Evolutionary conservation across 1,284 basidiomycete genomes (phyloP), one percentile per base, ranked within the genome.

Genomic region (Ceratobasidium sp.): DNA sequence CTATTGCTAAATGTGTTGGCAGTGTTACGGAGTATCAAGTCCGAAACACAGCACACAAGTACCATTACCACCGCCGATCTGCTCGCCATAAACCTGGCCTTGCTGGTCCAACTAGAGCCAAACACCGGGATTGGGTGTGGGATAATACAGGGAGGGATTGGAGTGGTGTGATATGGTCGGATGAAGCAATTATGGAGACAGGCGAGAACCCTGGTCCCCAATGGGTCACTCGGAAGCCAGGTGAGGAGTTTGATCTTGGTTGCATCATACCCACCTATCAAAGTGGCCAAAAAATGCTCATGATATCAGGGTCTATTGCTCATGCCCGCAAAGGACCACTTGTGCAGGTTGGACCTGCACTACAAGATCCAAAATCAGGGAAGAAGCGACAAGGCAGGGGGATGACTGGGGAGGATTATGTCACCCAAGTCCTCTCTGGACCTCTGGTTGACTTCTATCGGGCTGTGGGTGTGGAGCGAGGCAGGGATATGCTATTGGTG

Each of bases 141-240:
- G 46, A 46, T 4, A 65, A 65, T 29, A 9, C 19, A 5, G n/a
- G 24, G 16, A 65, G 41, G 4, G 34, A 66, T 19, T 66, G 64
- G 64, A 34, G 54, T 39, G 34, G 11, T 24, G 14, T 24, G 2
- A 39, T 53, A 14, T 54, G 49, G 64, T 34, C 48, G 37, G 64
- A 66, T 27, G 34, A 66, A 29, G 9, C 22, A 6, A 27, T 5
- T 7, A 1, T 66, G 1, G 64, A 46, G 48, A 53, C 49, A 9
- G 64, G 31, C 3, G 51, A 24, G n/a, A 11, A 19, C 9, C 51
- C 64, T 0, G 31, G 16, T 2, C 48, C 37, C 16, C 2, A 16
- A n/a, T 54, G 1, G 64, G 64, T 66, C 31, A 65, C 63, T 24
- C 63, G 34, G 7, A 29, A 31, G n/a, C 46, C 43, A 19, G 49